Base-by-base conservation (phyloP, 108 stramenopile genomes). In the Aurantiochytrium sp. region DNA sequence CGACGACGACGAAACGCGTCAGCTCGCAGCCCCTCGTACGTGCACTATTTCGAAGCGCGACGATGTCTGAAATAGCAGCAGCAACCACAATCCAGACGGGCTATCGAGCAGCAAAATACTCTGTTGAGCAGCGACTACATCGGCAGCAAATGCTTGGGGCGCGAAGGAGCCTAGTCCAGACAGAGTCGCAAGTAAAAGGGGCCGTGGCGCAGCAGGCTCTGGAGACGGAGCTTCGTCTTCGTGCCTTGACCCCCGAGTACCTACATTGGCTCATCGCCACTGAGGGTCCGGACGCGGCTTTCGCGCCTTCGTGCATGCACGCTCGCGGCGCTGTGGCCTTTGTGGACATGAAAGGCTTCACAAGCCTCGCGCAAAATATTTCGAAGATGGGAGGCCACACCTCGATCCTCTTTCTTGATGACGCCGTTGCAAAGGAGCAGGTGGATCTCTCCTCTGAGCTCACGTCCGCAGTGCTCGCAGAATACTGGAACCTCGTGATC, bases 291-390 rank as follows among this genome's bases (percentile, higher is more conserved):
- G 42, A 81, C 0, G 45, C 6, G 6, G 73, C 45, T 41, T 81
- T 17, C 8, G 42, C 73, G 17, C 21, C n/a, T 17, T 17, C 36
- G 12, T n/a, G 6, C 24, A 48, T 24, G 12, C 6, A 27, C 24
- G 73, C 45, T 1, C 73, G 73, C 50, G 73, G 73, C 6, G 73
- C 45, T 12, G 73, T 81, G 39, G 45, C 45, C 6, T 81, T 81
- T 42, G 45, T 81, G 6, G 73, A 81, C 45, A 41, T 81, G 73
- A 81, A 81, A 81, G 73, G 73, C n/a, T 81, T 48, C 73, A 81
- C 73, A 0, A 81, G 24, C 15, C 39, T 81, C 12, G 45, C 73
- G 24, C 24, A 81, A 30, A 22, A 81, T 24, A 41, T 81, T 15
- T 42, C 73, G 8, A 37, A 42, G 24, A 48, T n/a, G 73, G 10